Evolutionary conservation across 768 basidiomycete species (phyloP).

Genomic region (Termitomyces sp.): DNA sequence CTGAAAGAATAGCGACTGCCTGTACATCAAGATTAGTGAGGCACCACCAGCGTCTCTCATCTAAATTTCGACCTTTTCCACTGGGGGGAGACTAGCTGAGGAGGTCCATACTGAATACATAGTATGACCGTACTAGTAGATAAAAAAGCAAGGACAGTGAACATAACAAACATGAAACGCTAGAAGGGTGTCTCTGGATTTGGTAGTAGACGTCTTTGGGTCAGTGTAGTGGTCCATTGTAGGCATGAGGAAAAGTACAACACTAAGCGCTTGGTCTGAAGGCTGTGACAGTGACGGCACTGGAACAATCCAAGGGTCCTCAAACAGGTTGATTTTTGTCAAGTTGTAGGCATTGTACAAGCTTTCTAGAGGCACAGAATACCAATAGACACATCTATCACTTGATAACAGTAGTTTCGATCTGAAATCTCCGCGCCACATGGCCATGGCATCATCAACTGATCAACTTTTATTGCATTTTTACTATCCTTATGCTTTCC

Average conservation of each 20-base stretch:
- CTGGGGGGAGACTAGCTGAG: neutral
- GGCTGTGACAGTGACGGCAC: too few species aligned
- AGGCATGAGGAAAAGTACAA: neutral
- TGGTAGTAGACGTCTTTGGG: neutral
- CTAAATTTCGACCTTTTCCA: slow-evolving; percentile 21
- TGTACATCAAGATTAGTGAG: slow-evolving; percentile 7
- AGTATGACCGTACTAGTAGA: slow-evolving; percentile 1
- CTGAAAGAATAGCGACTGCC: slow-evolving; percentile 54
- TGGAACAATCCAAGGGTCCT: too few species aligned
- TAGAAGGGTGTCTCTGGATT: neutral
- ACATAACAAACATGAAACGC: neutral
- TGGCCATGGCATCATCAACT: too few species aligned
- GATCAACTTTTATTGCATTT: too few species aligned
- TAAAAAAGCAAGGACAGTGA: slow-evolving; percentile 7
- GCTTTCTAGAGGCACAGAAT: too few species aligned
- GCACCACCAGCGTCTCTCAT: neutral
- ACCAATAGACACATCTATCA: too few species aligned
- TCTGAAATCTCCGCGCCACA: too few species aligned
- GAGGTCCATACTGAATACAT: slow-evolving; percentile 11
- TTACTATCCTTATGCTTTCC: too few species aligned
- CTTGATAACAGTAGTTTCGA: too few species aligned
- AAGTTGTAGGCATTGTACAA: too few species aligned
- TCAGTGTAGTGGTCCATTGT: slow-evolving; percentile 11
- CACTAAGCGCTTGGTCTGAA: neutral
- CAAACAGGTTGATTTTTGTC: too few species aligned